Conservation (phyloP, 1,139 yeast species). For the Scheffersomyces parashehatae region DNA sequence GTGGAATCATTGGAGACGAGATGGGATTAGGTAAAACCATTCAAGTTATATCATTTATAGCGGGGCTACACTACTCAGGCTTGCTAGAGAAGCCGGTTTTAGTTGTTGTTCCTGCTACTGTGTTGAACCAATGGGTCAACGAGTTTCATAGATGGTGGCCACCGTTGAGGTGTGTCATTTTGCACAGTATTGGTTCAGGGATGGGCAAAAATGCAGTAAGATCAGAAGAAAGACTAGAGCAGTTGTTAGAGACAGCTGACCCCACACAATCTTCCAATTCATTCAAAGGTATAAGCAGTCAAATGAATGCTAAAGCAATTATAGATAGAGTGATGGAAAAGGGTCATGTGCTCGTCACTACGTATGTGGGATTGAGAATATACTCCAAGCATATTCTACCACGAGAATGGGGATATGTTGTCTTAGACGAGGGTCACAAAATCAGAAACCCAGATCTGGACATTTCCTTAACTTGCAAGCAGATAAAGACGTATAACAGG, state of each 20-base stretch:
- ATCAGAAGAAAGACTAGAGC: conserved; percentile 54
- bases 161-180: conserved; percentile 77
- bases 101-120: conserved; percentile 96
- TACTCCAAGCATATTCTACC: conserved; percentile 72
- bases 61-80: conserved; percentile 85
- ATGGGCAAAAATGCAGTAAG: conserved; percentile 49
- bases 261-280: conserved; percentile 28
- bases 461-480: conserved; percentile 82
- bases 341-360: conserved; percentile 88
- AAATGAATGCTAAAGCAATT: conserved; percentile 43
- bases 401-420: conserved; percentile 83
- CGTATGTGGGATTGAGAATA: conserved; percentile 85
- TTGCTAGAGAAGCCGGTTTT: conserved; percentile 73
- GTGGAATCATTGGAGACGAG: conserved; percentile 96
- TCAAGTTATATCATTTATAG: conserved; percentile 85
- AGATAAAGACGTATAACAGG: conserved; percentile 76
- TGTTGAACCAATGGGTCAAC: conserved; percentile 92
- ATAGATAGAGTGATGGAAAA: conserved; percentile 51
- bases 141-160: conserved; percentile 99
- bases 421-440: conserved; percentile 95
- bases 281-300: conserved; percentile 30
- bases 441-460: conserved; percentile 93
- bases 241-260: conserved; percentile 46
- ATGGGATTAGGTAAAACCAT: conserved; percentile 98
- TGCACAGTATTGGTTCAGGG: conserved; percentile 93